These are phyloP conservation scores for Syzygium aromaticum DNA, from an alignment of 345 rosid genomes.

Conservation along the genomic window DNA sequence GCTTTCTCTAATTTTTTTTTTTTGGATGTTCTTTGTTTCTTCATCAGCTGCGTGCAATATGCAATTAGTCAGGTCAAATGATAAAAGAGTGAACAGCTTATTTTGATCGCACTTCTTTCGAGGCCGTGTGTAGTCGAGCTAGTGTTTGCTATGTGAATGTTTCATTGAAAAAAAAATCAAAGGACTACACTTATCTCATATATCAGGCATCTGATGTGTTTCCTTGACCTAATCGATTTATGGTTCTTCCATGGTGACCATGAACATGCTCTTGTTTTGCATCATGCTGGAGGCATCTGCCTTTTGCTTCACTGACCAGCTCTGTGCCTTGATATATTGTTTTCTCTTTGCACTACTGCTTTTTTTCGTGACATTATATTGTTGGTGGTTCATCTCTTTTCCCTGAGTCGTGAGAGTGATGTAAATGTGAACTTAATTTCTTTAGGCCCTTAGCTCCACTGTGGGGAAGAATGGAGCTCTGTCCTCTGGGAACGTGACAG, in stretches of 20 bases:
- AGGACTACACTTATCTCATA: background rate
- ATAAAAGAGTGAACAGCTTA: background rate
- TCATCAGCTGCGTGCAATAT: background rate
- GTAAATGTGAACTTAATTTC: background rate
- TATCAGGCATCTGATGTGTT: background rate
- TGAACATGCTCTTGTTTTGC: background rate
- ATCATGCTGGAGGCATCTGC: background rate
- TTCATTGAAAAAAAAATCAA: background rate
- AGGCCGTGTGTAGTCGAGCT: background rate
- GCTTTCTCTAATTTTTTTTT: background rate
- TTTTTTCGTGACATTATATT: background rate
- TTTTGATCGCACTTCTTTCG: background rate
- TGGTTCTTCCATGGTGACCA: background rate
- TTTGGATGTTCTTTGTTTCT: background rate
- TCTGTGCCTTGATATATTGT: background rate
- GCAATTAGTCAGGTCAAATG: background rate
- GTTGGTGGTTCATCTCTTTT: background rate
- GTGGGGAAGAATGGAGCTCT: conserved; percentile 35
- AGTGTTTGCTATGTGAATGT: background rate
- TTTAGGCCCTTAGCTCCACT: conserved; percentile 28
- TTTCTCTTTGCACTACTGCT: background rate
- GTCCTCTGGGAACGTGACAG: conserved; percentile 29
- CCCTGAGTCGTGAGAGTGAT: background rate
- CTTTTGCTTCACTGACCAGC: background rate
- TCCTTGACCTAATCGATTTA: background rate